These are phyloP conservation scores for Naegleria gruberi DNA, from an alignment of 208 protist genomes.

Conservation along the genomic window DNA sequence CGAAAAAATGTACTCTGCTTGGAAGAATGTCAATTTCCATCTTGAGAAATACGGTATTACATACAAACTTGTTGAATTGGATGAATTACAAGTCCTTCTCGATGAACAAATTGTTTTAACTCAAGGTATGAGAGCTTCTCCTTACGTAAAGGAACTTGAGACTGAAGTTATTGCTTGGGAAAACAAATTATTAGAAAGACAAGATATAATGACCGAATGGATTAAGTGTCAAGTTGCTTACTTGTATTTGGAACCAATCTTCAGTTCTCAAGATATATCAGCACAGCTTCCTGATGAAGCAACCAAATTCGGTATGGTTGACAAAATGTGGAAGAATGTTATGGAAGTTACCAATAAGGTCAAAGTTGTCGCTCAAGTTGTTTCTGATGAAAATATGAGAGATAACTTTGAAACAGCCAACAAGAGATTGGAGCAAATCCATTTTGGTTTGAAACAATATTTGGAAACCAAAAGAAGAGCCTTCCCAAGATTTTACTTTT, in stretches of 20 bases:
- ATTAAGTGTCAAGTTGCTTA: conserved; percentile 86
- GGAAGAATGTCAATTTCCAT: conserved; percentile 82
- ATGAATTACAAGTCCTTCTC: conserved; percentile 78
- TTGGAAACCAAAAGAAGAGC: conserved; percentile 73
- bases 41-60: conserved; percentile 80
- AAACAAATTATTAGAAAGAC: conserved; percentile 74
- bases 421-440: conserved; percentile 72
- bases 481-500: conserved; percentile 85
- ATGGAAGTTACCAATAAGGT: conserved; percentile 70
- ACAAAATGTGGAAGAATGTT: conserved; percentile 78
- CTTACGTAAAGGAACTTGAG: conserved; percentile 70
- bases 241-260: conserved; percentile 93
- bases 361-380: conserved; percentile 71
- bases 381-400: conserved; percentile 74
- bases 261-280: conserved; percentile 87
- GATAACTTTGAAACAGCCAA: conserved; percentile 69
- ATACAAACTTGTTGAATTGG: conserved; percentile 79
- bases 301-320: conserved; percentile 73
- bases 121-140: conserved; percentile 82
- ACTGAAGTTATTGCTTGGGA: conserved; percentile 78
- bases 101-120: conserved; percentile 91
- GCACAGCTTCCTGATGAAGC: conserved; percentile 88
- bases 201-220: conserved; percentile 89
- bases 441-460: conserved; percentile 67
- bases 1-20: conserved; percentile 62